Evolutionary conservation across 495 filamentous ascomycete species (phyloP).

Genomic region (Xylaria curta): DNA sequence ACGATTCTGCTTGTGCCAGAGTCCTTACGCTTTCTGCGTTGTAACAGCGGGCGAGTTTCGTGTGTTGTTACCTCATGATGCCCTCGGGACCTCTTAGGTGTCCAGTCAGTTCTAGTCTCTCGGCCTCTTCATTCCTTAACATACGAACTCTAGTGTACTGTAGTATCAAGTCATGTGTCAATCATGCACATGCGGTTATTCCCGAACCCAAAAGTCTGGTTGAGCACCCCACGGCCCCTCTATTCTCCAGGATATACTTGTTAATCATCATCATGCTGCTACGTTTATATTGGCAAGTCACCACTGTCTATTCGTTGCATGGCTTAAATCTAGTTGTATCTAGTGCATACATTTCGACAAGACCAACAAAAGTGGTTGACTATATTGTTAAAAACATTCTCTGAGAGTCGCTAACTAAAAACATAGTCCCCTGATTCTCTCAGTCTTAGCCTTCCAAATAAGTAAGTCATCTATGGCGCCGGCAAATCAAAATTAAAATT

Average conservation of each 20-base stretch:
- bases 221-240: slow-evolving; percentile 10
- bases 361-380: neutral
- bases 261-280: neutral
- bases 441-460: neutral
- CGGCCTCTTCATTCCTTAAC: neutral
- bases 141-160: neutral
- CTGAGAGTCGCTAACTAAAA: neutral
- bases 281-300: neutral
- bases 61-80: neutral
- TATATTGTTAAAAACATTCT: neutral
- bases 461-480: neutral
- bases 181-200: neutral
- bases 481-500: neutral
- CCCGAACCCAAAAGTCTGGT: slow-evolving; percentile 7
- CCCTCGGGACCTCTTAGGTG: neutral
- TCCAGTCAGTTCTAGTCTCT: neutral
- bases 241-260: neutral
- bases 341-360: neutral
- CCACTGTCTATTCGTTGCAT: neutral
- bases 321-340: neutral
- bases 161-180: neutral
- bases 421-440: neutral
- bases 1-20: neutral
- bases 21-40: neutral
- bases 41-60: neutral